Evolutionary conservation across 2,329 filamentous ascomycete genomes (phyloP), one percentile per base, ranked within the genome.

Genomic region (Verticillium dahliae): DNA sequence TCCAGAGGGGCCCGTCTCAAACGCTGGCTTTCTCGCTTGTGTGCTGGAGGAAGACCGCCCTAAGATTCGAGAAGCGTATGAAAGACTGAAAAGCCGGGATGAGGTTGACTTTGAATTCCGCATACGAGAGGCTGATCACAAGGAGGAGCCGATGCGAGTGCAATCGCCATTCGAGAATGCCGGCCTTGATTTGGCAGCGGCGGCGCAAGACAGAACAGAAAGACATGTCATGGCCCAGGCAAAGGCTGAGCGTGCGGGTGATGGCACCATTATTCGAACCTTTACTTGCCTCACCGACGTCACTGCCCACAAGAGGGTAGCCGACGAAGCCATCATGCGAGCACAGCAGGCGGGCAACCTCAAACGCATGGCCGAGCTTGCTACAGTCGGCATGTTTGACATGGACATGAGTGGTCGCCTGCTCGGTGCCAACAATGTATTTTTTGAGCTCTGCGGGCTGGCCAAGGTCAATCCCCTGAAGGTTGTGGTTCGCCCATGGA

Each of bases 371-470:
- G 80, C 81, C 7, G 80, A 84, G 66, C 77, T 80, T 59, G 81
- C 81, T 4, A 82, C 81, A 0, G 81, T 84, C 11, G 81, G 81
- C 59, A 80, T 84, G 78, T 84, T 81, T 65, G 80, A 82, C 58
- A 80, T 83, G 72, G 76, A 80, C 61, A 72, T 78, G n/a, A 75
- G 80, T 31, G 81, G 81, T 13, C 76, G 77, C 2, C 69, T 84
- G 7, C 69, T 82, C 3, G 78, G 79, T 31, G 81, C 80, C 6
- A 84, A 84, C 66, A 80, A 81, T 18, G 74, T 81, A 13, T 84
- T 84, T 65, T 83, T 78, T 69, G 78, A 82, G 62, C 75, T 83
- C 70, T 82, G 78, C 54, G 80, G 80, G 3, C 65, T 83, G n/a
- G 69, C 75, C 15, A 79, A 77, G 60, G 74, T 76, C 13, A 78